Percentiles rank a stretch among this genome's conserved stretches.
Conservation (phyloP, 305 asterid genomes). For the Fraxinus sp. region DNA sequence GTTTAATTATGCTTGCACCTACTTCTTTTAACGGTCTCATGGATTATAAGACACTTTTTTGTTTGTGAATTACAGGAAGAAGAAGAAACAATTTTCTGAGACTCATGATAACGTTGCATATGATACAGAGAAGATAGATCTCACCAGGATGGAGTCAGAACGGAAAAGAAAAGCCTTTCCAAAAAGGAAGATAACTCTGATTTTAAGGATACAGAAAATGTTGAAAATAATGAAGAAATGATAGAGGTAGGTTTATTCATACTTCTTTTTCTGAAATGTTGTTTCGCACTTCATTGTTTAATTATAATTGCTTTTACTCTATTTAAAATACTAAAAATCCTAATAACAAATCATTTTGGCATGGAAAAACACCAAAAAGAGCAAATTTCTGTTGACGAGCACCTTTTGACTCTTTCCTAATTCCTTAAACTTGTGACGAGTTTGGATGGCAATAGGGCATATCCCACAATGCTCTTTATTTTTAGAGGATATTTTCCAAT, state of each 20-base stretch:
- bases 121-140: conserved; percentile 36
- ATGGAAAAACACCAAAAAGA: background rate
- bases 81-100: conserved; percentile 59
- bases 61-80: conserved; percentile 40
- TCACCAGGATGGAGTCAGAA: conserved; percentile 28
- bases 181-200: conserved; percentile 32
- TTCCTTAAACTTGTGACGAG: background rate
- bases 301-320: background rate
- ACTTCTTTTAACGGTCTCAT: conserved; percentile 5
- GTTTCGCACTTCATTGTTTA: background rate
- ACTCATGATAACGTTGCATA: conserved; percentile 30
- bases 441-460: background rate
- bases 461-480: background rate
- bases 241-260: conserved; percentile 38
- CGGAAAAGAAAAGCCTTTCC: conserved; percentile 30
- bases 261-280: conserved; percentile 14
- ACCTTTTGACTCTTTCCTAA: background rate
- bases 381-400: background rate
- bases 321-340: background rate
- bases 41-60: conserved; percentile 8
- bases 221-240: conserved; percentile 28
- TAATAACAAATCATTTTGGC: background rate
- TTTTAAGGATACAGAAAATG: conserved; percentile 28
- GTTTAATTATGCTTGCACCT: conserved; percentile 16
- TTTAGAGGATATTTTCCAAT: background rate